Evolutionary conservation across 2,329 filamentous ascomycete species (phyloP), one percentile per base, ranked within the genome.

Genomic region (Sporothrix globosa): DNA sequence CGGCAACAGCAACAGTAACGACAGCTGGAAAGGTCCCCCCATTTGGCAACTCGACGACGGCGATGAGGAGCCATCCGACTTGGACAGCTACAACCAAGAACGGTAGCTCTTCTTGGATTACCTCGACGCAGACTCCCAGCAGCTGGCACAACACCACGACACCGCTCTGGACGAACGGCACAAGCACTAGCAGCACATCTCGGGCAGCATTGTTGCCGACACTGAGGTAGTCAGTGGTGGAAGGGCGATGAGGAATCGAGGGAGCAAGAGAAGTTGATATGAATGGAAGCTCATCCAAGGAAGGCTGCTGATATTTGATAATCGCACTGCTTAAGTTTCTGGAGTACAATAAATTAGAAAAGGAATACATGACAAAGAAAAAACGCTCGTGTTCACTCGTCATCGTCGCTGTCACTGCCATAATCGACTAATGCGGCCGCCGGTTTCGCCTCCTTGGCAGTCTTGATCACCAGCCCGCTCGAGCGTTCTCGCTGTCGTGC

Each of bases 361-460:
- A 68, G 34, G 6, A 24, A 52, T 14, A 52, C 19, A 27, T 7
- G 6, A 58, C 19, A 19, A 34, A 34, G 34, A 34, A 6, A 7
- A 34, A 34, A 34, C 5, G 34, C 34, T 34, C 6, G 9, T 19
- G 4, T 56, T 44, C 21, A 52, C 30, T 67, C 53, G 13, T 72
- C 77, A 71, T 76, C 76, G 73, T 78, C 76, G 80, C 81, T 77
- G 72, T 97, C 94, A 77, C 93, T 97, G 70, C 90, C 93, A 77
- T 99, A 99, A 34, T 87, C 91, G 24, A 97, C 96, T 74, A 98
- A 81, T 7, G 93, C 91, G 1, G 92, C 92, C 21, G 86, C 80
- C 39, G 87, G 74, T 11, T 79, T 81, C 39, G 85, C 81, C 11
- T 85, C 80, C 68, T 88, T 85, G 30, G 83, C 80, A 77, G 86